These are phyloP conservation scores for Blastomyces parvus DNA, from an alignment of 2,329 filamentous ascomycete genomes.

Conservation along the genomic window DNA sequence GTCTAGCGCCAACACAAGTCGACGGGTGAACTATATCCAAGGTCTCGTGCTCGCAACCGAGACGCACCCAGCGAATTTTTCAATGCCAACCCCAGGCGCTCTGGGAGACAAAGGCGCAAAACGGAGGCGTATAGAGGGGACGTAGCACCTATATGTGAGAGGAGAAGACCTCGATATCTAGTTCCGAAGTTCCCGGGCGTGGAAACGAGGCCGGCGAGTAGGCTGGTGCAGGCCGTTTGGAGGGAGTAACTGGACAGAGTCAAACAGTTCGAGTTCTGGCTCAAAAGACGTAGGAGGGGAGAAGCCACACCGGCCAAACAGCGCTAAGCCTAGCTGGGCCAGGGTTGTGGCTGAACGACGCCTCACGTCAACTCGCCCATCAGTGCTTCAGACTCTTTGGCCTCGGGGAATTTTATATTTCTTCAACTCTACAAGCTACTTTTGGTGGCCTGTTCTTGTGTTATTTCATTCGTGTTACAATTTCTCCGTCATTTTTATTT, in stretches of 20 bases:
- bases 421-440: not conserved
- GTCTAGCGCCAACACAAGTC: not conserved
- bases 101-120: not conserved
- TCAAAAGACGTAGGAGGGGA: not conserved
- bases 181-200: not conserved
- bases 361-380: not conserved
- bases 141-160: not conserved
- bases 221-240: not conserved
- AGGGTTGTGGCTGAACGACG: not conserved
- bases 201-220: not conserved
- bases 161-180: not conserved
- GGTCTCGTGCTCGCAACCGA: not conserved
- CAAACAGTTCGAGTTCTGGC: constrained; percentile 4
- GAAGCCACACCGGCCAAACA: not conserved
- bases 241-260: not conserved
- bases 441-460: not conserved
- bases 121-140: not conserved
- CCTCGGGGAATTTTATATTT: not conserved
- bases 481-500: not conserved
- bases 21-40: not conserved
- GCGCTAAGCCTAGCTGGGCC: not conserved
- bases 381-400: not conserved
- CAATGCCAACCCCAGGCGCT: constrained; percentile 1
- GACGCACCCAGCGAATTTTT: constrained; percentile 10
- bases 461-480: not conserved